These are phyloP conservation scores for Amaranthus cruentus DNA, from an alignment of 148 eudicot genomes.

Conservation along the genomic window DNA sequence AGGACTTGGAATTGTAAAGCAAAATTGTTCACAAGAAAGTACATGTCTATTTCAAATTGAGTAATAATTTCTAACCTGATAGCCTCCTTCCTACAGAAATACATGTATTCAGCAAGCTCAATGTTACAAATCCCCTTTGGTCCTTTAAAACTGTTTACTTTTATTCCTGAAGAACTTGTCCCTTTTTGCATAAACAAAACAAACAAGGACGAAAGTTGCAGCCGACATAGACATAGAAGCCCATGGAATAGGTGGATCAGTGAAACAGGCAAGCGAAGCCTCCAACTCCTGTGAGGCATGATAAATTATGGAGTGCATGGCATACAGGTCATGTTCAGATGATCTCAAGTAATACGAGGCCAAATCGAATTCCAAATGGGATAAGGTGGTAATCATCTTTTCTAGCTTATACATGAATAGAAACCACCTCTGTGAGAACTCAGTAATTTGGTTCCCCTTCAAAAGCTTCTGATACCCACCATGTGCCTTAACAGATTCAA, in stretches of 20 bases:
- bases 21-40: slow-evolving; percentile 8
- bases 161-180: slow-evolving; percentile 73
- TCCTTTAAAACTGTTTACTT: slow-evolving; percentile 82
- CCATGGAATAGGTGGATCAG: slow-evolving; percentile 95
- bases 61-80: slow-evolving; percentile 27
- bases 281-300: slow-evolving; percentile 77
- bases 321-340: slow-evolving; percentile 86
- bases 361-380: slow-evolving; percentile 82
- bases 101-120: slow-evolving; percentile 27
- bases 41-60: slow-evolving; percentile 16
- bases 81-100: slow-evolving; percentile 29
- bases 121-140: slow-evolving; percentile 15
- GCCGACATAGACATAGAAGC: slow-evolving; percentile 50
- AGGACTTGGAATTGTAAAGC: slow-evolving; percentile 19
- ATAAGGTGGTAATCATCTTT: slow-evolving; percentile 66
- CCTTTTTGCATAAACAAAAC: slow-evolving; percentile 56
- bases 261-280: slow-evolving; percentile 87
- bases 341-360: slow-evolving; percentile 74
- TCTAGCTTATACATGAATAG: slow-evolving; percentile 86
- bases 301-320: slow-evolving; percentile 78
- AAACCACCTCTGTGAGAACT: slow-evolving; percentile 80
- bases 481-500: slow-evolving; percentile 72
- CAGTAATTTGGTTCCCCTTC: slow-evolving; percentile 47
- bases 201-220: slow-evolving; percentile 40
- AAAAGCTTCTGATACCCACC: slow-evolving; percentile 78